These are phyloP conservation scores for Persicaria tinctoria DNA, from an alignment of 148 eudicot genomes.

Conservation along the genomic window DNA sequence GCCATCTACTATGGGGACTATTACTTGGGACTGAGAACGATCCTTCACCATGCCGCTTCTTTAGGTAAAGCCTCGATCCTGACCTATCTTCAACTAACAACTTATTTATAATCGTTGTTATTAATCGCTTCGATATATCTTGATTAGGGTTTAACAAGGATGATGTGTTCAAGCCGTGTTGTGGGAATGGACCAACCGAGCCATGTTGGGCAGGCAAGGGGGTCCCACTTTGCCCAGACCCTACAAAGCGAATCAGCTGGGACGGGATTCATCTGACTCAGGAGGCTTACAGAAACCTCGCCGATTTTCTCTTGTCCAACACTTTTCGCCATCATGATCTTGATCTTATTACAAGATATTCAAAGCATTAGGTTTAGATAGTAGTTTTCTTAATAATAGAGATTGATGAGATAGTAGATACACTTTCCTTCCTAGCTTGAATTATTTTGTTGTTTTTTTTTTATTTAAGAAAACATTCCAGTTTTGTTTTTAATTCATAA, in stretches of 20 bases:
- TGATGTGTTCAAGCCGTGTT: slow-evolving; percentile 26
- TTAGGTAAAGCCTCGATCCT: slow-evolving; percentile 5
- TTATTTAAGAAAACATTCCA: too few species aligned
- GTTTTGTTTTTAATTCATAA: too few species aligned
- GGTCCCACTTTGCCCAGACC: slow-evolving; percentile 17
- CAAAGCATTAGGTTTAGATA: too few species aligned
- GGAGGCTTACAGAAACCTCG: slow-evolving; percentile 19
- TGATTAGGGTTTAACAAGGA: slow-evolving; percentile 16
- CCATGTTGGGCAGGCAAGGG: slow-evolving; percentile 21
- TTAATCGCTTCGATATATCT: too few species aligned
- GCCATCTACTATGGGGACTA: slow-evolving; percentile 33
- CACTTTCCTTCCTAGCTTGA: too few species aligned
- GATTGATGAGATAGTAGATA: too few species aligned
- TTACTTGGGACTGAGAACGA: slow-evolving; percentile 20
- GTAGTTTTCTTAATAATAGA: too few species aligned
- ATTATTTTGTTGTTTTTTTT: too few species aligned
- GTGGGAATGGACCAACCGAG: slow-evolving; percentile 21
- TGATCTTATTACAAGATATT: too few species aligned
- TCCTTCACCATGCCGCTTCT: slow-evolving; percentile 9
- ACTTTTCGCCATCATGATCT: too few species aligned
- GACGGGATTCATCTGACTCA: slow-evolving; percentile 45
- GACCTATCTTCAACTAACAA: too few species aligned
- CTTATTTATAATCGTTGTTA: too few species aligned
- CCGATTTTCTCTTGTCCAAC: neutral
- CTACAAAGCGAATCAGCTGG: slow-evolving; percentile 27